These are phyloP conservation scores for Ophiostoma ulmi DNA, from an alignment of 2,329 filamentous ascomycete species.

Conservation along the genomic window DNA sequence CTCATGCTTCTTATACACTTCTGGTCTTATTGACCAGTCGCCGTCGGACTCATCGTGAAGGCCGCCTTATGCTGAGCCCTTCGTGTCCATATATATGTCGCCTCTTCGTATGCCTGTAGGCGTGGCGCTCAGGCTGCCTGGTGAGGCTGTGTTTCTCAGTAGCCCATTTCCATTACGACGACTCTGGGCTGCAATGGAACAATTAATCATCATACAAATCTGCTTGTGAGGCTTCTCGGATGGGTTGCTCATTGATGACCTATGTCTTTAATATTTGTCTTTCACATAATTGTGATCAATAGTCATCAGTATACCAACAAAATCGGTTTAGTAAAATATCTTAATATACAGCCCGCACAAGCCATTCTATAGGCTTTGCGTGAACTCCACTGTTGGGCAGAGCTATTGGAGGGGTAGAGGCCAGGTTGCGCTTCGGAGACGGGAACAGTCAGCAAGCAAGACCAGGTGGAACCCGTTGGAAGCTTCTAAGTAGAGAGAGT, in stretches of 20 bases:
- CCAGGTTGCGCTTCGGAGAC: background rate
- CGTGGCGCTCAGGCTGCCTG: background rate
- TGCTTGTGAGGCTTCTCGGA: background rate
- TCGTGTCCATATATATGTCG: background rate
- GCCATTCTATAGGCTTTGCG: too few relatives aligned
- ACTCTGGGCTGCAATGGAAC: too few relatives aligned
- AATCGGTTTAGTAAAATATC: background rate
- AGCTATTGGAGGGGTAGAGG: slow-evolving; percentile 3
- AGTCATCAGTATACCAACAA: background rate
- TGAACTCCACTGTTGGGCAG: background rate
- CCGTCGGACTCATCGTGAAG: background rate
- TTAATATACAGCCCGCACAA: too few relatives aligned
- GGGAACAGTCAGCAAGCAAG: slow-evolving; percentile 16
- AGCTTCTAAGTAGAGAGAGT: slow-evolving; percentile 24
- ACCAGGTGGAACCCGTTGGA: slow-evolving; percentile 29
- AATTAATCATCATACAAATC: background rate
- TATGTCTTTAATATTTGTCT: background rate
- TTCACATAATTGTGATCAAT: background rate
- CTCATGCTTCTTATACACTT: background rate
- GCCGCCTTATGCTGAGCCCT: background rate
- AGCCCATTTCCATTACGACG: too few relatives aligned
- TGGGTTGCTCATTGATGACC: background rate
- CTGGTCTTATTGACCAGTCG: too few relatives aligned
- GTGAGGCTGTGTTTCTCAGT: background rate
- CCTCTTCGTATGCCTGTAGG: background rate